Percentiles rank a stretch among this genome's conserved stretches.
phyloP scores from a whole-genome alignment of 2,329 filamentous ascomycete species.

The Zymoseptoria crescenta region DNA sequence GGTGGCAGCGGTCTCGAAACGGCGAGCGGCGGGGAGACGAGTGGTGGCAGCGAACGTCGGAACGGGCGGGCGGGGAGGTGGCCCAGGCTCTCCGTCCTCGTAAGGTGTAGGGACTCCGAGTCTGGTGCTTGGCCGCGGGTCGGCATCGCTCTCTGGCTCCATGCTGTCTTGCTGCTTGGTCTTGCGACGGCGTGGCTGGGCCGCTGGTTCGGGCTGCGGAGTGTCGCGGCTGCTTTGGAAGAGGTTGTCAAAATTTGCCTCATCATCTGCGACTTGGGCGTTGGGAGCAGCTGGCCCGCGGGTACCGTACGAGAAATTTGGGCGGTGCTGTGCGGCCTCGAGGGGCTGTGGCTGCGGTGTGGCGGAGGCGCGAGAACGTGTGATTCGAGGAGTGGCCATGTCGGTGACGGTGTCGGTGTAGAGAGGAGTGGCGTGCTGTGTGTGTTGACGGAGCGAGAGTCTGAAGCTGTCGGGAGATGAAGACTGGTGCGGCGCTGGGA shows the following conservation, averaged over 20 bases:
- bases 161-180: neutral
- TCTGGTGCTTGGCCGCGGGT: conserved; percentile 4
- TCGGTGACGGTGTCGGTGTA: neutral
- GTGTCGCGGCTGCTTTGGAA: conserved; percentile 7
- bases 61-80: neutral
- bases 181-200: neutral
- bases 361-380: neutral
- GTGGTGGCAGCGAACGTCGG: neutral
- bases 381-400: neutral
- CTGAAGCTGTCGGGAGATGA: neutral
- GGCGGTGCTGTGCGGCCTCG: neutral
- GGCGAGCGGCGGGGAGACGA: neutral
- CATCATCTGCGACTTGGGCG: conserved; percentile 9
- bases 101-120: conserved; percentile 7
- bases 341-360: neutral
- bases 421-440: neutral
- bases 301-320: conserved; percentile 8
- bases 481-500: neutral
- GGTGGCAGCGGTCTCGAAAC: neutral
- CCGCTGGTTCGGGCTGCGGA: neutral
- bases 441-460: neutral
- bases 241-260: conserved; percentile 9
- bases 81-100: neutral
- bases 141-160: neutral
- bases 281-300: conserved; percentile 11